A percentile compares a stretch with the other conserved stretches of the same genome.
Evolutionary conservation across 306 rosid species (phyloP).

Genomic region (Casuarina cunninghamiana): DNA sequence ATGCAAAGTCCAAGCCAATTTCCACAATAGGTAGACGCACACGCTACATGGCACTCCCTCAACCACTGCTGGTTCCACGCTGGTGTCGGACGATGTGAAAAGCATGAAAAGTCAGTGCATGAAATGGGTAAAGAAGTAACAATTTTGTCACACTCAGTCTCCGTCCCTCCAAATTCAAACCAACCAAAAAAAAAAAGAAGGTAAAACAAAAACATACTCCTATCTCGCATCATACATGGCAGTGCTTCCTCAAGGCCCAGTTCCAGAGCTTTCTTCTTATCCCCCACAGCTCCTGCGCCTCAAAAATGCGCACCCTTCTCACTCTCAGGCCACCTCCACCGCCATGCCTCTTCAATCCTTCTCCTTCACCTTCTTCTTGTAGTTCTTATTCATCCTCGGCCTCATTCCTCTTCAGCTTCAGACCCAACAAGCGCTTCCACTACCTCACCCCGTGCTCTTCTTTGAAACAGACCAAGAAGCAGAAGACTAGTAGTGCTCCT

Average conservation of each 20-base stretch:
- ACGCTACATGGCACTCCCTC: conserved; percentile 28
- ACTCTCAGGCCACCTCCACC: conserved; percentile 37
- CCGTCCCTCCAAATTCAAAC: not conserved
- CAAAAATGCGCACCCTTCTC: conserved; percentile 64
- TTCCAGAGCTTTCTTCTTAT: conserved; percentile 9
- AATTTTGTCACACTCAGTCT: not conserved
- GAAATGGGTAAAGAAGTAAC: not conserved
- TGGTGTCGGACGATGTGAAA: not conserved
- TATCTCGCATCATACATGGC: conserved; percentile 28
- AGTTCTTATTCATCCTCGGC: conserved; percentile 18
- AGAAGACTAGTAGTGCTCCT: conserved; percentile 39
- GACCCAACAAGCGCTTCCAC: conserved; percentile 52
- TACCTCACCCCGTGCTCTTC: conserved; percentile 71
- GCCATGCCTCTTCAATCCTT: conserved; percentile 50
- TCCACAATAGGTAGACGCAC: not conserved
- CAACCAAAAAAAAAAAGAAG: not conserved
- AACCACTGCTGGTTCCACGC: conserved; percentile 16
- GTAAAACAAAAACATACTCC: not conserved
- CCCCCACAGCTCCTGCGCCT: conserved; percentile 16
- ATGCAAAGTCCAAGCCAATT: not conserved
- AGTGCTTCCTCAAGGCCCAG: not conserved
- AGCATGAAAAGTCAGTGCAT: not conserved
- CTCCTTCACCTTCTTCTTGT: conserved; percentile 23
- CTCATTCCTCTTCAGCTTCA: conserved; percentile 48
- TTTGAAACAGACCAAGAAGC: conserved; percentile 74